phyloP scores from a whole-genome alignment of 1,139 yeast genomes.

The Scheffersomyces quercinus region DNA sequence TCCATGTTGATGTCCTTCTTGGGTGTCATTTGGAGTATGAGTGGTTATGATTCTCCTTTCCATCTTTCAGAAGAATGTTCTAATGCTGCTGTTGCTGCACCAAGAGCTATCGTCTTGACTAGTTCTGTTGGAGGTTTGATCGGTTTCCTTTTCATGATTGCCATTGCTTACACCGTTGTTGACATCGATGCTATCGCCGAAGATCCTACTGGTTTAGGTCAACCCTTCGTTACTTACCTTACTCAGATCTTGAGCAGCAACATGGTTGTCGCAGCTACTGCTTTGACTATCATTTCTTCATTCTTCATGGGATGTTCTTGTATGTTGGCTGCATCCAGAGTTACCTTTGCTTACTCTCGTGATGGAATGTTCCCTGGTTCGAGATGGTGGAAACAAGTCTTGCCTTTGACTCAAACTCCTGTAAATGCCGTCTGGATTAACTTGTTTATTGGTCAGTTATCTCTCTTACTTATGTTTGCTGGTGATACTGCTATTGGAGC shows the following conservation, averaged over 20 bases:
- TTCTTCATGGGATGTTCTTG: slow-evolving; percentile 73
- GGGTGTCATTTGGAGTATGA: slow-evolving; percentile 76
- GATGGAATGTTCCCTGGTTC: slow-evolving; percentile 71
- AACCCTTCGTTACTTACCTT: slow-evolving; percentile 63
- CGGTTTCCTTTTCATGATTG: slow-evolving; percentile 65
- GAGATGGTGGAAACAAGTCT: slow-evolving; percentile 53
- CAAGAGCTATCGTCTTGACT: slow-evolving; percentile 66
- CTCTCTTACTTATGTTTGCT: slow-evolving; percentile 62
- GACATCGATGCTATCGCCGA: slow-evolving; percentile 52
- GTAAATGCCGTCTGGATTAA: slow-evolving; percentile 71
- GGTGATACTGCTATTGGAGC: slow-evolving; percentile 74
- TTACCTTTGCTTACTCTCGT: slow-evolving; percentile 67
- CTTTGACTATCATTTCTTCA: slow-evolving; percentile 60
- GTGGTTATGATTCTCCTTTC: slow-evolving; percentile 75
- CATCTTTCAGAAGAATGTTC: slow-evolving; percentile 73
- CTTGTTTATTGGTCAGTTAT: slow-evolving; percentile 55
- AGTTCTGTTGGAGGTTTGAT: slow-evolving; percentile 61
- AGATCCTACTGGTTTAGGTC: slow-evolving; percentile 56
- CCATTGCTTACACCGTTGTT: slow-evolving; percentile 65
- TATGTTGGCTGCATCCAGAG: slow-evolving; percentile 70
- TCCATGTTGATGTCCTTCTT: slow-evolving; percentile 61
- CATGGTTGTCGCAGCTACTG: slow-evolving; percentile 54
- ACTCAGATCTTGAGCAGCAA: slow-evolving; percentile 49
- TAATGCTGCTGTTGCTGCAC: slow-evolving; percentile 65
- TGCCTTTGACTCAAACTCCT: slow-evolving; percentile 61